These are phyloP conservation scores for Naegleria gruberi DNA, from an alignment of 208 protist species.

Conservation along the genomic window DNA sequence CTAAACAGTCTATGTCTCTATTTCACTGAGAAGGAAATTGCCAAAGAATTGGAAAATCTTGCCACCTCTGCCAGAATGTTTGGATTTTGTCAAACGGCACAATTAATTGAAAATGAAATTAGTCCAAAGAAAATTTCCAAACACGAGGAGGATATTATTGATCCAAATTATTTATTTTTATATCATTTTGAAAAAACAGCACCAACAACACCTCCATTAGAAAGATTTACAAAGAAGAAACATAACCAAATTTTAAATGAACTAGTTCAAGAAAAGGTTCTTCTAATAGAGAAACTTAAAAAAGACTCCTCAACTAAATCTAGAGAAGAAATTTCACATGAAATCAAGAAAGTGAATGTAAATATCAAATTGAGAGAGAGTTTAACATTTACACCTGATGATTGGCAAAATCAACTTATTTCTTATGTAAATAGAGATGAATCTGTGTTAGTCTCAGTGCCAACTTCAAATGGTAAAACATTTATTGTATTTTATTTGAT, in stretches of 20 bases:
- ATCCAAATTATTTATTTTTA: not conserved
- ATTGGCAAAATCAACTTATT: constrained; percentile 1
- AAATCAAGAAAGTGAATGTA: not conserved
- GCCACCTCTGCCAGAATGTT: not conserved
- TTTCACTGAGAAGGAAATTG: not conserved
- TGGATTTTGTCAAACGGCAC: not conserved
- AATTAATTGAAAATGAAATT: not conserved
- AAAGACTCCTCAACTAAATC: no score
- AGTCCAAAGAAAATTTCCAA: not conserved
- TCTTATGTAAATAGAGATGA: not conserved
- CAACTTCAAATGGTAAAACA: constrained; percentile 13
- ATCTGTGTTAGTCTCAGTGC: not conserved
- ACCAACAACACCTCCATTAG: not conserved
- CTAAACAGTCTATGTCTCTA: not conserved
- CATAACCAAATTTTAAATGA: not conserved
- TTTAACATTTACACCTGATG: not conserved
- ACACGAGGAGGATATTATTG: not conserved
- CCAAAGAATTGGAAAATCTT: not conserved
- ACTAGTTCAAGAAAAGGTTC: not conserved
- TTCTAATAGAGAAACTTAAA: no score
- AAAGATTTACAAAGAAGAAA: not conserved
- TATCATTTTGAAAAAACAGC: not conserved
- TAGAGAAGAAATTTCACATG: not conserved
- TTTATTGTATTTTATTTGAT: constrained; percentile 12
- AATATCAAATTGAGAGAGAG: not conserved